Conservation (phyloP, 441 rosid species). For the Daphne laureola region DNA sequence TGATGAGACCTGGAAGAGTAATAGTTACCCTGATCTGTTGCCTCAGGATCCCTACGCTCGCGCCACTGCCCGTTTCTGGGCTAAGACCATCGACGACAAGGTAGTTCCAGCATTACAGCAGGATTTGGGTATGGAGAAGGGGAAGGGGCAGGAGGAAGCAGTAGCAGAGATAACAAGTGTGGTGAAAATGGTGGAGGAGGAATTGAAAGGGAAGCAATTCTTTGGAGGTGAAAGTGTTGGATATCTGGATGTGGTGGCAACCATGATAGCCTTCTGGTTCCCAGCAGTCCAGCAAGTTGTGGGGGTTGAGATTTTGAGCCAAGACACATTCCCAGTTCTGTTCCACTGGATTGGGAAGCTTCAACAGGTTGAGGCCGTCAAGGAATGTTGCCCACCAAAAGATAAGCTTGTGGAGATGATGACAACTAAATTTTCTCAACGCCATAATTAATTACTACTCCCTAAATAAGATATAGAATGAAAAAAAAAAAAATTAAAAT, state of each 20-base stretch:
- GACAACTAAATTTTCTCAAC: too few relatives aligned
- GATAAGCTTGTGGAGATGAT: too few relatives aligned
- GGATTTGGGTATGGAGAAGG: too few relatives aligned
- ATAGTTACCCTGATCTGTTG: background rate
- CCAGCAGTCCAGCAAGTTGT: conserved; percentile 18
- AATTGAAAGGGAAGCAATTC: conserved; percentile 33
- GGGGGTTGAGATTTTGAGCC: conserved; percentile 18
- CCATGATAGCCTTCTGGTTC: conserved; percentile 21
- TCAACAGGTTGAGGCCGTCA: too few relatives aligned
- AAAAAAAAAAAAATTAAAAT: too few relatives aligned
- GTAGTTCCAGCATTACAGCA: too few relatives aligned
- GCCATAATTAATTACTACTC: too few relatives aligned
- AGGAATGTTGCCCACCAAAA: too few relatives aligned
- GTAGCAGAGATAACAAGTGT: conserved; percentile 32
- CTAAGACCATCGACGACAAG: background rate
- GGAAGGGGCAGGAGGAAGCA: conserved; percentile 25
- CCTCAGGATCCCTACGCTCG: background rate
- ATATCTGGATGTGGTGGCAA: conserved; percentile 25
- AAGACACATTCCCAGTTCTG: conserved; percentile 22
- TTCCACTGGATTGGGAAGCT: conserved; percentile 17
- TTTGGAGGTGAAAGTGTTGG: conserved; percentile 40
- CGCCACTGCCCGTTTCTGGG: conserved; percentile 4
- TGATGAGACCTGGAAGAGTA: too few relatives aligned
- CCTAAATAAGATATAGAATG: too few relatives aligned
- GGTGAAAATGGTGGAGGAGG: conserved; percentile 40